Evolutionary conservation across 2,329 filamentous ascomycete species (phyloP), one percentile per base, ranked within the genome.

Genomic region (Talaromyces sp.): DNA sequence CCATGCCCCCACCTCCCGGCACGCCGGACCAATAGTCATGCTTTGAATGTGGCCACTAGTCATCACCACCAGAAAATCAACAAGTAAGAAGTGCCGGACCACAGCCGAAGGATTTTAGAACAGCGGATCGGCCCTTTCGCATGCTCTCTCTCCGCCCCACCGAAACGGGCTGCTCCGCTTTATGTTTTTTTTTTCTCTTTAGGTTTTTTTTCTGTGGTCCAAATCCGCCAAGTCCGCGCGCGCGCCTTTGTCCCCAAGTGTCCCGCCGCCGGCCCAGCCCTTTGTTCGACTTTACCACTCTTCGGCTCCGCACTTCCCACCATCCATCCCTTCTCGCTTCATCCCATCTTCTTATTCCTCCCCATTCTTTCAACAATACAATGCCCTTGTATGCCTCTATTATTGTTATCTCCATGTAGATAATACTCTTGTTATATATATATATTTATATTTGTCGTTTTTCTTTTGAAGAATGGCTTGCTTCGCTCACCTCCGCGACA

Each of bases 401-500:
- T 6, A 47, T 10, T 27, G 23, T 47, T 47, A 47, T 53, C 50
- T 31, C 28, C n/a, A 53, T 53, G 27, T 53, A 53, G 28, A 53
- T 53, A 31, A 23, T 53, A 16, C 12, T 14, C n/a, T 31, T 18
- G 18, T 18, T 40, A 5, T 7, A 7, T 9, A 33, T 33, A 23
- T 33, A 9, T 9, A 33, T 10, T 34, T 14, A 18, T 36, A 12
- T 36, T 44, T 44, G 16, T 5, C n/a, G 18, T n/a, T 7, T 42
- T 9, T 23, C 23, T 23, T 2, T 18, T 44, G 14, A 14, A n/a
- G 2, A 2, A 63, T 63, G 61, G 44, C 61, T 47, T 63, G 61
- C 54, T 63, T 63, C 55, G 40, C 51, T n/a, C 61, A 57, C 5
- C 53, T 63, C n/a, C 61, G 61, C 8, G 61, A 63, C 12, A 63